Evolutionary conservation across 331 rosid genomes (phyloP).

Genomic region (Spiraea crenata): DNA sequence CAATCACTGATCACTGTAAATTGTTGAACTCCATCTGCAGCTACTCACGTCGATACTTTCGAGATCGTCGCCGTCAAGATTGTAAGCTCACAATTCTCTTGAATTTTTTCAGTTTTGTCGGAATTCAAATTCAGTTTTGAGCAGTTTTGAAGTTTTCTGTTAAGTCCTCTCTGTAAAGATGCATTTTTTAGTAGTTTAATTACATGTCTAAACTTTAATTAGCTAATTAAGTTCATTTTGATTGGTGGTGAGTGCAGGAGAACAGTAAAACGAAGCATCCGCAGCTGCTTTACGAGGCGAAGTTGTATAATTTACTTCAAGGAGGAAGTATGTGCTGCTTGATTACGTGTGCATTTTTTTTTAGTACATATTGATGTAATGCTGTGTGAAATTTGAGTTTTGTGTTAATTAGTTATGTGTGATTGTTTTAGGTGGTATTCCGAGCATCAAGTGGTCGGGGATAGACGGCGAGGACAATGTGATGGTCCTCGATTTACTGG

Average conservation of each 20-base stretch:
- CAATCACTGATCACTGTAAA: constrained; percentile 21
- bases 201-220: background rate
- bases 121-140: background rate
- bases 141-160: constrained; percentile 2
- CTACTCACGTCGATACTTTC: constrained; percentile 80
- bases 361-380: background rate
- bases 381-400: background rate
- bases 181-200: background rate
- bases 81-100: constrained; percentile 41
- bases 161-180: background rate
- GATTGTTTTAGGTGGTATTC: constrained; percentile 69
- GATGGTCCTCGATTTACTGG: constrained; percentile 90
- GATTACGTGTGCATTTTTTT: background rate
- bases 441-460: constrained; percentile 83
- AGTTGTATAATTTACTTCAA: constrained; percentile 78
- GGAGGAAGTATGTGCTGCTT: constrained; percentile 81
- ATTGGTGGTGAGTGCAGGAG: constrained; percentile 52
- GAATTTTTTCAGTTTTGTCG: background rate
- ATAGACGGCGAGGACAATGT: constrained; percentile 83
- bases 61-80: constrained; percentile 95
- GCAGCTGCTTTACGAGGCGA: constrained; percentile 88
- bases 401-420: background rate
- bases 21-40: constrained; percentile 43
- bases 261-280: constrained; percentile 91
- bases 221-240: background rate